phyloP scores from a whole-genome alignment of 2,329 filamentous ascomycete genomes.

The Chaetomiaceae sp. region DNA sequence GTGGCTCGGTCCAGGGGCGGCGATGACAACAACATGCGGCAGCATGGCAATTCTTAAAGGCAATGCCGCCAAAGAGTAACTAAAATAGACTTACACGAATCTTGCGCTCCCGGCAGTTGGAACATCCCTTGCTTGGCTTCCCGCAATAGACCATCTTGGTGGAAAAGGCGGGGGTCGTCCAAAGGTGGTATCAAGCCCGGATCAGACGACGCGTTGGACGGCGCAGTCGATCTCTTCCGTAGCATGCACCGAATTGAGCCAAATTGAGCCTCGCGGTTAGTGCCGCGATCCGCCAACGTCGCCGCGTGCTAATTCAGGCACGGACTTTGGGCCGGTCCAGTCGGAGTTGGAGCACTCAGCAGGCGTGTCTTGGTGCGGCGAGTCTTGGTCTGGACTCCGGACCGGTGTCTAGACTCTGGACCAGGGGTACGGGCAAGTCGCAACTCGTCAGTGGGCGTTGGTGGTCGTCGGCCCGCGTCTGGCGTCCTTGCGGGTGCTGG shows the following conservation, averaged over 20 bases:
- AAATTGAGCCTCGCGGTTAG: conserved; percentile 5
- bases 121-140: conserved; percentile 53
- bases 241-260: conserved; percentile 1
- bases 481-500: too few relatives aligned
- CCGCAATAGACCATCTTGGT: conserved; percentile 52
- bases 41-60: background rate
- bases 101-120: conserved; percentile 51
- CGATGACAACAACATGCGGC: background rate
- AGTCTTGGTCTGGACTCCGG: too few relatives aligned
- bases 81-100: conserved; percentile 43
- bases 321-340: conserved; percentile 1
- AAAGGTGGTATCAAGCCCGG: conserved; percentile 5
- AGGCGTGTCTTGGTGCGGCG: background rate
- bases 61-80: conserved; percentile 5
- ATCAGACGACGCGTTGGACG: conserved; percentile 11
- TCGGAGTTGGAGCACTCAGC: background rate
- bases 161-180: background rate
- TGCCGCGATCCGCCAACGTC: conserved; percentile 6
- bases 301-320: background rate
- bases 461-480: background rate
- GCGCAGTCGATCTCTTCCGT: conserved; percentile 13
- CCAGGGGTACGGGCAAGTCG: background rate
- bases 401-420: too few relatives aligned
- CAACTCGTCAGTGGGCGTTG: too few relatives aligned
- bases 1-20: too few relatives aligned